Base-by-base conservation (phyloP, 306 rosid genomes). In the Vicia sativa region DNA sequence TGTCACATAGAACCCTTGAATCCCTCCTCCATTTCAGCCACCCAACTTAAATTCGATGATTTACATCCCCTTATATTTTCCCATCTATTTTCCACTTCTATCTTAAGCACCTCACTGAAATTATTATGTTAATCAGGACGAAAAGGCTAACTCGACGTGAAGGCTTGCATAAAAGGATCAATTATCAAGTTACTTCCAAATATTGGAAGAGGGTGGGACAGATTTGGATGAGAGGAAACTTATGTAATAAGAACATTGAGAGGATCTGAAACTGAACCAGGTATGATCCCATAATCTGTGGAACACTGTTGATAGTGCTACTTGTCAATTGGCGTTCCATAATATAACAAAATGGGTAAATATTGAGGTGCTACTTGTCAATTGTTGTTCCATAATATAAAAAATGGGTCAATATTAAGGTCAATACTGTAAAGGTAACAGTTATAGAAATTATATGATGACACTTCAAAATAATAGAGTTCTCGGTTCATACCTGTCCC, bases 401-500 rank as follows among this genome's bases (percentile, higher is more conserved):
- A 29, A 29, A 29, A 29, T 0, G 1, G 38, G 38, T 34, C 7
- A 34, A 34, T 2, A 34, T 34, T 6, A 34, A 7, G 38, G 15
- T 74, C 39, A 39, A 15, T 21, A 9, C 4, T 60, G 39, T 58
- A 41, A 35, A 12, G 43, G 73, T 62, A 61, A 73, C 7, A 15
- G 9, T 39, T 18, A 28, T 59, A 67, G 21, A 52, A 50, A 37
- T 43, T 7, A 65, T 65, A 57, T 18, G 50, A 16, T 18, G 26
- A 54, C 21, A 34, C 37, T 31, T 31, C 29, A 37, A 26, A 45
- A 55, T 34, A 34, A 34, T 34, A 49, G 57, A 44, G 35, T 53
- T 74, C 61, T 44, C 56, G 35, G 18, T 35, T 15, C 72, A 75
- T 82, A 89, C 97, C 92, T 71, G 73, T 80, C 92, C 69, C 85